Evolutionary conservation across 345 rosid species (phyloP).

Genomic region (Erysimum cheiranthoides): DNA sequence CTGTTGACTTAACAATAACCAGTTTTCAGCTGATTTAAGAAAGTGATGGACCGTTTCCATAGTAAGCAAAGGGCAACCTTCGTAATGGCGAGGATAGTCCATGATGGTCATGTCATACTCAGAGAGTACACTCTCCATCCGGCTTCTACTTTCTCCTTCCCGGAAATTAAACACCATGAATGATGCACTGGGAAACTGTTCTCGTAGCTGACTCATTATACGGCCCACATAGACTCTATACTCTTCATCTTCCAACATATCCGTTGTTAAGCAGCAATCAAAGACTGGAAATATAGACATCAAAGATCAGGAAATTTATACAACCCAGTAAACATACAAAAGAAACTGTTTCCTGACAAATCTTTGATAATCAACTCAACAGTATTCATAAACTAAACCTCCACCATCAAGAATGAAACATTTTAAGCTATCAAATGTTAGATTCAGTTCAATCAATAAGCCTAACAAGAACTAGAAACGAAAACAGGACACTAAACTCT

Average conservation of each 20-base stretch:
- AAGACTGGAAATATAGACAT: slow-evolving; percentile 52
- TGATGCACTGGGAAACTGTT: slow-evolving; percentile 63
- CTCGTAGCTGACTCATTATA: slow-evolving; percentile 61
- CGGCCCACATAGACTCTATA: slow-evolving; percentile 59
- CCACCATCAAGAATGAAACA: slow-evolving; percentile 6
- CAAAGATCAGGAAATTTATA: slow-evolving; percentile 34
- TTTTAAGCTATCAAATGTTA: slow-evolving; percentile 27
- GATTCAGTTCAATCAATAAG: neutral
- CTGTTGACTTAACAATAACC: slow-evolving; percentile 68
- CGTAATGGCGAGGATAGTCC: slow-evolving; percentile 81
- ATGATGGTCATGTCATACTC: slow-evolving; percentile 79
- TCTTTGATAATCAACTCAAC: neutral
- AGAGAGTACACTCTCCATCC: slow-evolving; percentile 55
- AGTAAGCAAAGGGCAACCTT: slow-evolving; percentile 78
- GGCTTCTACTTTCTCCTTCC: slow-evolving; percentile 62
- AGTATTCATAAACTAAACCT: slow-evolving; percentile 12
- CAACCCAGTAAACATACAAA: neutral
- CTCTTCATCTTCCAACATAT: slow-evolving; percentile 58
- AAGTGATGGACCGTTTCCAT: slow-evolving; percentile 73
- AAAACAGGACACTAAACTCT: slow-evolving; percentile 2
- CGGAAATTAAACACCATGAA: slow-evolving; percentile 83
- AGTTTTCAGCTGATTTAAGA: slow-evolving; percentile 73
- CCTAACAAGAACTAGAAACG: slow-evolving; percentile 1
- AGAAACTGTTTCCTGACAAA: slow-evolving; percentile 2
- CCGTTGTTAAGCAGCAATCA: slow-evolving; percentile 70